Conservation (phyloP, 768 basidiomycete species). For the Russula dissimulans region DNA sequence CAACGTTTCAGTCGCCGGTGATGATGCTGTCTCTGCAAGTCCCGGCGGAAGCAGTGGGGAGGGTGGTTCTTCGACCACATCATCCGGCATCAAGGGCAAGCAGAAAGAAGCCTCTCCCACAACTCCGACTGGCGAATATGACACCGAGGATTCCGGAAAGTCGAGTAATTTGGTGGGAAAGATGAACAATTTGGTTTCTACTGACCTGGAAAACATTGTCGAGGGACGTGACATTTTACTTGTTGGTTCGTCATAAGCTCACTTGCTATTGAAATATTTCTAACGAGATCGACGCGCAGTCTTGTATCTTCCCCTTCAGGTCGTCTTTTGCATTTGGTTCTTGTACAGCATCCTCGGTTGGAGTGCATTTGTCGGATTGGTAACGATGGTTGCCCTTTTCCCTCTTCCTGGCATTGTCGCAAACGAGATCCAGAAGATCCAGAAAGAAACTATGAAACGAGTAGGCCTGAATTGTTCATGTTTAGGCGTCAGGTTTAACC, state of each 20-base stretch:
- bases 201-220: conserved; percentile 37
- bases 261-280: not conserved
- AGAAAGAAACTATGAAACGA: conserved; percentile 34
- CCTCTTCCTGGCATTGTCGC: conserved; percentile 37
- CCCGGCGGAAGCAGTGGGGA: conserved; percentile 14
- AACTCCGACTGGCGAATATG: not conserved
- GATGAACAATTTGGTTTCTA: conserved; percentile 69
- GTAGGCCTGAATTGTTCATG: conserved; percentile 17
- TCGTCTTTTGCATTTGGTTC: conserved; percentile 33
- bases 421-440: conserved; percentile 28
- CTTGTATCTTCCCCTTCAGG: conserved; percentile 34
- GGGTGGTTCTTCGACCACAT: conserved; percentile 6
- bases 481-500: not conserved
- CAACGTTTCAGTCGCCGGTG: conserved; percentile 19
- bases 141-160: not conserved
- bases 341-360: conserved; percentile 43
- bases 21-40: not conserved
- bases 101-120: not conserved
- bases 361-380: conserved; percentile 38
- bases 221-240: conserved; percentile 24
- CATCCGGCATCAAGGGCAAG: conserved; percentile 19
- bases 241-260: not conserved
- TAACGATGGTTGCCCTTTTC: conserved; percentile 31
- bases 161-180: conserved; percentile 54
- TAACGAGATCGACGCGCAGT: conserved; percentile 10